Evolutionary conservation across 2,329 filamentous ascomycete genomes (phyloP).

Genomic region (Boeremia lycopersici): DNA sequence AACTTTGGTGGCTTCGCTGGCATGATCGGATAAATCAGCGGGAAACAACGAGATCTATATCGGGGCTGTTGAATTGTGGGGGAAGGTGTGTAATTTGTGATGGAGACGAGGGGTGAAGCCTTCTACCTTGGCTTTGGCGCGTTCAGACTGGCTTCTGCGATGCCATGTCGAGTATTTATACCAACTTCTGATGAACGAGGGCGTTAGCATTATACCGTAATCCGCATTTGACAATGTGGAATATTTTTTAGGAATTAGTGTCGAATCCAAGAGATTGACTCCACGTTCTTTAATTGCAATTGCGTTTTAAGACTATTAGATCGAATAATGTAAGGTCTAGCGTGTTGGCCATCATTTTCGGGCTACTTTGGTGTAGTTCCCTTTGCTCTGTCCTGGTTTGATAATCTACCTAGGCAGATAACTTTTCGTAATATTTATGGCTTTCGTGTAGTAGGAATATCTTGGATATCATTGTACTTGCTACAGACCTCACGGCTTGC

Average conservation of each 20-base stretch:
- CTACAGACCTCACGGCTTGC: neutral
- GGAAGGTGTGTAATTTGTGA: neutral
- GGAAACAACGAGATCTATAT: neutral
- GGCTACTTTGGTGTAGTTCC: no score
- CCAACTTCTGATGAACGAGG: constrained; percentile 24
- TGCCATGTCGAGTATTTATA: constrained; percentile 35
- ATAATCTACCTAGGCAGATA: no score
- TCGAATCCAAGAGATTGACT: constrained; percentile 35
- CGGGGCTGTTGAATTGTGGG: neutral
- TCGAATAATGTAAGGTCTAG: no score
- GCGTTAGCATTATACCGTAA: constrained; percentile 48
- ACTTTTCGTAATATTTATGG: neutral
- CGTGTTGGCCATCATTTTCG: no score
- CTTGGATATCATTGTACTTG: no score
- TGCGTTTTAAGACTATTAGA: neutral
- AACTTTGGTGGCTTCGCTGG: constrained; percentile 48
- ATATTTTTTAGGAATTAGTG: constrained; percentile 27
- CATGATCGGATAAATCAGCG: constrained; percentile 31
- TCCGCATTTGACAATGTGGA: constrained; percentile 21
- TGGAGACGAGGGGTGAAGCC: neutral
- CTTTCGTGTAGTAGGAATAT: neutral
- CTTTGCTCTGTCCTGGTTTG: no score
- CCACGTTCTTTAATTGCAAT: neutral
- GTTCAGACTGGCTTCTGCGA: constrained; percentile 16
- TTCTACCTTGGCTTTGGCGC: constrained; percentile 1